phyloP scores from a whole-genome alignment of 495 filamentous ascomycete species.

The Chaetomium cochliodes region DNA sequence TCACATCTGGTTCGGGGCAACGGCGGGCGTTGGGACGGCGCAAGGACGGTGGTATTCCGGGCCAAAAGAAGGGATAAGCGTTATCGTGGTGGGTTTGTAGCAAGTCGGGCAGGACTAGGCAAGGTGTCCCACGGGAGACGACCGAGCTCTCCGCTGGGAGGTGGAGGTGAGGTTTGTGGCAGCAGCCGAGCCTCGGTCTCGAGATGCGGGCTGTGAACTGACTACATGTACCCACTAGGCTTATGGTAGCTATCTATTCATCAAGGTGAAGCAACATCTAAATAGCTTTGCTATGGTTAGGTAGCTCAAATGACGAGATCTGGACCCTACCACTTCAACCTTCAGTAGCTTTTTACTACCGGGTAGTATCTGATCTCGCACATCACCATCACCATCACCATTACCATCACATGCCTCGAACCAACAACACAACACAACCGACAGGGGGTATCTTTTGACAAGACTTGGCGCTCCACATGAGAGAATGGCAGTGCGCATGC shows the following conservation, averaged over 20 bases:
- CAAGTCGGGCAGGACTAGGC: not conserved
- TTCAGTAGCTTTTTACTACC: too few species aligned
- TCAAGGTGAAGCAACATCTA: too few species aligned
- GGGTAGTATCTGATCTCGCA: too few species aligned
- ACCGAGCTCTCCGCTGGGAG: not conserved
- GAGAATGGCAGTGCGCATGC: not conserved
- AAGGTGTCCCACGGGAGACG: not conserved
- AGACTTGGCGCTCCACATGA: not conserved
- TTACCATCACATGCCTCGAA: too few species aligned
- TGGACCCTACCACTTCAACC: too few species aligned
- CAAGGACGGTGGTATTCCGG: not conserved
- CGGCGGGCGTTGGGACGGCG: constrained; percentile 9
- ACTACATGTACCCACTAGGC: too few species aligned
- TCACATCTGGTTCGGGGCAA: not conserved
- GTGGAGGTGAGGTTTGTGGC: not conserved
- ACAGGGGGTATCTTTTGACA: not conserved
- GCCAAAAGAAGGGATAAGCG: not conserved
- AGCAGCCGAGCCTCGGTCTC: not conserved
- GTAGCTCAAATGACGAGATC: too few species aligned
- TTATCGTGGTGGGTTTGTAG: not conserved
- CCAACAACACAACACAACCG: not conserved
- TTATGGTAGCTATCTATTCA: too few species aligned
- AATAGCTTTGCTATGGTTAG: too few species aligned
- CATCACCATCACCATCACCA: too few species aligned
- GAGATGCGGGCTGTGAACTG: not conserved